Percentiles rank a stretch among this genome's conserved stretches.
Evolutionary conservation across 179 eudicot genomes (phyloP).

Genomic region (Pouteria campechiana): DNA sequence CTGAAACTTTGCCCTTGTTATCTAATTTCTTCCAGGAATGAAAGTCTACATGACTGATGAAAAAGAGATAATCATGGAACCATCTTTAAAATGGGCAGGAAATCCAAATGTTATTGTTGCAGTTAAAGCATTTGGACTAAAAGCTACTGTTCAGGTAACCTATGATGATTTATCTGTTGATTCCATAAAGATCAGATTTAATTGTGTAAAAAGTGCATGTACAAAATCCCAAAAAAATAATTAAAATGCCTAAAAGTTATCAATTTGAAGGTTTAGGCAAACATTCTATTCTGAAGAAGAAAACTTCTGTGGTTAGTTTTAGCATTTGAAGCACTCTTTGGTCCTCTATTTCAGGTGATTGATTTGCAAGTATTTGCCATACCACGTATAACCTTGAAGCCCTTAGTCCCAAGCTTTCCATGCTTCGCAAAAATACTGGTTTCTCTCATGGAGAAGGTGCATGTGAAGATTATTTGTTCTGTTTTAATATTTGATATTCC

Average conservation of each 20-base stretch:
- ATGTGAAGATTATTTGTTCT: neutral
- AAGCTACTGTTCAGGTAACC: slow-evolving; percentile 78
- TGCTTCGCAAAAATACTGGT: slow-evolving; percentile 80
- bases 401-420: slow-evolving; percentile 93
- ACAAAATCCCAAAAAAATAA: too few species aligned
- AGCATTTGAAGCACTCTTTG: neutral
- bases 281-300: too few species aligned
- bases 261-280: too few species aligned
- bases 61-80: slow-evolving; percentile 91
- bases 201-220: too few species aligned
- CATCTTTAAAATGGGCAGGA: slow-evolving; percentile 87
- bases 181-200: too few species aligned
- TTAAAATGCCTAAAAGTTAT: too few species aligned
- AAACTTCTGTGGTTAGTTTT: too few species aligned
- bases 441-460: slow-evolving; percentile 94
- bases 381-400: slow-evolving; percentile 88
- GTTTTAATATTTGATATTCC: neutral
- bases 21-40: slow-evolving; percentile 42
- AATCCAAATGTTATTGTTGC: slow-evolving; percentile 65
- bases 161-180: too few species aligned
- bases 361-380: slow-evolving; percentile 85
- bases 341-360: slow-evolving; percentile 40
- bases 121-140: slow-evolving; percentile 73
- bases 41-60: slow-evolving; percentile 80
- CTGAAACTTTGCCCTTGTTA: neutral